Conservation (phyloP, 2,329 filamentous ascomycete species). For the Amauroascus niger region DNA sequence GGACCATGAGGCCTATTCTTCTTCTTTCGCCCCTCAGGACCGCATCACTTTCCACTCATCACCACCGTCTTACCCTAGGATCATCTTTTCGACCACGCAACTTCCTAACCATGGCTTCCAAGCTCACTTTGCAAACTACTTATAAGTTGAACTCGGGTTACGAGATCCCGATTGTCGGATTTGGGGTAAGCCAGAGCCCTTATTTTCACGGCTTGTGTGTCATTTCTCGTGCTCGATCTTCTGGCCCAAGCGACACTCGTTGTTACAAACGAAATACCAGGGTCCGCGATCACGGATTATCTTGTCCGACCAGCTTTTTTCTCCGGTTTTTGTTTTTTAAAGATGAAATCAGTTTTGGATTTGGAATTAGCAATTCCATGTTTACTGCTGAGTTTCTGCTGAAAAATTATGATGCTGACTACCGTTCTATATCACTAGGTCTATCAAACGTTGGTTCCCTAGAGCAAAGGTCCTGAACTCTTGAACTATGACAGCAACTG, state of each 20-base stretch:
- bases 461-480: not conserved
- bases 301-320: not conserved
- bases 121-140: slow-evolving; percentile 27
- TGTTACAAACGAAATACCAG: not conserved
- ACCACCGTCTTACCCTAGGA: not conserved
- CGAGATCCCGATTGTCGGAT: slow-evolving; percentile 50
- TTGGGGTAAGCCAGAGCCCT: slow-evolving; percentile 29
- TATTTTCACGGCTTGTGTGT: not conserved
- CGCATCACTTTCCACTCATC: not conserved
- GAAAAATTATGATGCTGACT: slow-evolving; percentile 13
- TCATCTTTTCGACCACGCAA: not conserved
- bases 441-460: slow-evolving; percentile 31
- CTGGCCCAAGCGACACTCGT: not conserved
- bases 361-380: too few relatives aligned
- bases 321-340: not conserved
- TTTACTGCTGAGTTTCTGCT: not conserved
- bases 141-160: slow-evolving; percentile 49
- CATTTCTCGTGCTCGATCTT: not conserved
- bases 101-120: slow-evolving; percentile 13
- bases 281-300: not conserved
- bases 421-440: slow-evolving; percentile 22
- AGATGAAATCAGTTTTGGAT: too few relatives aligned
- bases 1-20: not conserved
- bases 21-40: not conserved
- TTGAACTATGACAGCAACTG: not conserved